These are phyloP conservation scores for Prunella vulgaris DNA, from an alignment of 257 asterid genomes.

Conservation along the genomic window DNA sequence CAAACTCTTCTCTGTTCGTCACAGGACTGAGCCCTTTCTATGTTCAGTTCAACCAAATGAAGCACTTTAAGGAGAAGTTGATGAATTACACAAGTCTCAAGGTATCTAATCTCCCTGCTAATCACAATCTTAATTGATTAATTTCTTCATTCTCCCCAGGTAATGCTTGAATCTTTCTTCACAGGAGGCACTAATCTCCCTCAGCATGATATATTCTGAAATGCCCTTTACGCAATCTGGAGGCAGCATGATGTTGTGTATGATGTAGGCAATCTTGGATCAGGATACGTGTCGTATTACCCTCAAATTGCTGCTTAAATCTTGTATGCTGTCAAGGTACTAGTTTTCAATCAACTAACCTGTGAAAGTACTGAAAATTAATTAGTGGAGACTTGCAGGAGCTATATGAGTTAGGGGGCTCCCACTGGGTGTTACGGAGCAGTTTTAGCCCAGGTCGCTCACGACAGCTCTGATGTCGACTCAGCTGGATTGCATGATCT, in stretches of 20 bases:
- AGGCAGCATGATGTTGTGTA: slow-evolving; percentile 63
- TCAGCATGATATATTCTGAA: slow-evolving; percentile 27
- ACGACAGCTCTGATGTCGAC: slow-evolving; percentile 42
- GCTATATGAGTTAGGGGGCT: slow-evolving; percentile 50
- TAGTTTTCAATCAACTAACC: background rate
- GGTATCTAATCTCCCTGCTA: slow-evolving; percentile 17
- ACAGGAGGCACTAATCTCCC: slow-evolving; percentile 46
- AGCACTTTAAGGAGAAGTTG: slow-evolving; percentile 50
- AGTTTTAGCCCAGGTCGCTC: slow-evolving; percentile 32
- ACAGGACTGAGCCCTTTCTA: slow-evolving; percentile 64
- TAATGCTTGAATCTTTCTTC: background rate
- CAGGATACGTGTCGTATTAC: slow-evolving; percentile 30
- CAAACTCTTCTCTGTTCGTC: slow-evolving; percentile 52
- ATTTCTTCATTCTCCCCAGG: no score
- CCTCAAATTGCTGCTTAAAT: slow-evolving; percentile 50
- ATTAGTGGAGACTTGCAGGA: slow-evolving; percentile 32
- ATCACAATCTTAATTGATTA: no score
- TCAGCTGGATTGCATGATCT: slow-evolving; percentile 48
- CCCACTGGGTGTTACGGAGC: slow-evolving; percentile 69
- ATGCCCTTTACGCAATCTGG: slow-evolving; percentile 30
- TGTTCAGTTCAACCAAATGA: slow-evolving; percentile 59
- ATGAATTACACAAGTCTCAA: slow-evolving; percentile 24
- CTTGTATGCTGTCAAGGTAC: slow-evolving; percentile 49
- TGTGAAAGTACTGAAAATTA: background rate
- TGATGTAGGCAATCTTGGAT: slow-evolving; percentile 35